Evolutionary conservation across 306 rosid genomes (phyloP).

Genomic region (Amphicarpaea edgeworthii): DNA sequence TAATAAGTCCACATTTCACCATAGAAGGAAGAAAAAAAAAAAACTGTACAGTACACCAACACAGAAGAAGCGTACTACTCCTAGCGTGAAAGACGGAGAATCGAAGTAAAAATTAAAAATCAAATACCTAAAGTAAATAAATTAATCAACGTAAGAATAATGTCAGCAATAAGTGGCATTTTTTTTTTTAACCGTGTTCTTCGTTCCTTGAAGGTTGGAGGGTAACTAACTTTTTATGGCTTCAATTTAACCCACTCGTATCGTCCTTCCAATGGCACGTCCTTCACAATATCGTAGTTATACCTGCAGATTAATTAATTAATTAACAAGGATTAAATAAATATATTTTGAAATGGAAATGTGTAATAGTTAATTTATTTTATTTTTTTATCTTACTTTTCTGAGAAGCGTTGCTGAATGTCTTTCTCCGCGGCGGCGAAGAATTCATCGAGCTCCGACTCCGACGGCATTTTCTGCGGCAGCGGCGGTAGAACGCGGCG

Average conservation of each 20-base stretch:
- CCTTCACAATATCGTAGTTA: conserved; percentile 75
- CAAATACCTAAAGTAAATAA: conserved; percentile 48
- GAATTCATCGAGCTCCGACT: conserved; percentile 76
- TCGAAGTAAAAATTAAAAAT: conserved; percentile 28
- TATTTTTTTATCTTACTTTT: conserved; percentile 74
- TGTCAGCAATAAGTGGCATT: conserved; percentile 41
- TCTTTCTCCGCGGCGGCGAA: conserved; percentile 74
- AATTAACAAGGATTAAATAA: background rate
- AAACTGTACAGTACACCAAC: conserved; percentile 63
- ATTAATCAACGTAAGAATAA: conserved; percentile 38
- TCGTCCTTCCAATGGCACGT: conserved; percentile 80
- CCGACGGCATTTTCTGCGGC: conserved; percentile 62
- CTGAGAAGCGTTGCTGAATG: conserved; percentile 59
- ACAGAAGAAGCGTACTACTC: conserved; percentile 36
- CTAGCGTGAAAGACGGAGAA: conserved; percentile 6
- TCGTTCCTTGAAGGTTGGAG: conserved; percentile 28
- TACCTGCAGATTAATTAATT: conserved; percentile 60
- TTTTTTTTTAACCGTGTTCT: background rate
- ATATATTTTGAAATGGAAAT: background rate
- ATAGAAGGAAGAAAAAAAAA: conserved; percentile 39
- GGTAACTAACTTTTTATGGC: conserved; percentile 60
- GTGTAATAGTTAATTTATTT: no score
- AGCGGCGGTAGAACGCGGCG: conserved; percentile 37
- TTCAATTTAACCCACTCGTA: conserved; percentile 80
- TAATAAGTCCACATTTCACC: conserved; percentile 20